phyloP scores from a whole-genome alignment of 2,329 filamentous ascomycete species.

The Aspergillus sojae region DNA sequence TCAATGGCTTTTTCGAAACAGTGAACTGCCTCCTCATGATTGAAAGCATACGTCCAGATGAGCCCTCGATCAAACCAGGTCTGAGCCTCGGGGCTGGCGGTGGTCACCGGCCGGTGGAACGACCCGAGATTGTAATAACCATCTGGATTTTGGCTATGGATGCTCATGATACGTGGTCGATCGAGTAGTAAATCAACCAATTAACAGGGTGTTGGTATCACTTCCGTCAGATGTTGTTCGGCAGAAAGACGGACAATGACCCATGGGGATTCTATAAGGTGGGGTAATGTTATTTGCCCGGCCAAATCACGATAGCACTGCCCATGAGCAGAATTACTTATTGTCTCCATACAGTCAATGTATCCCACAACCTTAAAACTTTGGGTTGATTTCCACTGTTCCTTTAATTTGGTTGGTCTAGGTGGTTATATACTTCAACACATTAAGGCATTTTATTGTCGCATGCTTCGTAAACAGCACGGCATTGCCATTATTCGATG shows the following conservation, averaged over 20 bases:
- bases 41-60: constrained; percentile 42
- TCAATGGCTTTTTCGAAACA: constrained; percentile 42
- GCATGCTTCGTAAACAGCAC: constrained; percentile 5
- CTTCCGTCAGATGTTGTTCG: background rate
- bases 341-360: background rate
- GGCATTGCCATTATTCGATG: constrained; percentile 8
- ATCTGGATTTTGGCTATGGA: background rate
- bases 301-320: background rate
- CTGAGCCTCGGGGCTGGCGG: constrained; percentile 30
- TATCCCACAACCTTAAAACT: background rate
- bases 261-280: background rate
- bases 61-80: constrained; percentile 39
- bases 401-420: constrained; percentile 11
- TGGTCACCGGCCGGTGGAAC: constrained; percentile 38
- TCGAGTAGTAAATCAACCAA: background rate
- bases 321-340: background rate
- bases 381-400: background rate
- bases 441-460: background rate
- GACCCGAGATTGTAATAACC: constrained; percentile 36
- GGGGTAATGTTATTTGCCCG: background rate
- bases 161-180: background rate
- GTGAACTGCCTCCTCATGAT: constrained; percentile 41
- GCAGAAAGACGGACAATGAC: background rate
- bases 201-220: background rate
- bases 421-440: constrained; percentile 5